Conservation (phyloP, 148 eudicot species). For the Agrostemma githago region DNA sequence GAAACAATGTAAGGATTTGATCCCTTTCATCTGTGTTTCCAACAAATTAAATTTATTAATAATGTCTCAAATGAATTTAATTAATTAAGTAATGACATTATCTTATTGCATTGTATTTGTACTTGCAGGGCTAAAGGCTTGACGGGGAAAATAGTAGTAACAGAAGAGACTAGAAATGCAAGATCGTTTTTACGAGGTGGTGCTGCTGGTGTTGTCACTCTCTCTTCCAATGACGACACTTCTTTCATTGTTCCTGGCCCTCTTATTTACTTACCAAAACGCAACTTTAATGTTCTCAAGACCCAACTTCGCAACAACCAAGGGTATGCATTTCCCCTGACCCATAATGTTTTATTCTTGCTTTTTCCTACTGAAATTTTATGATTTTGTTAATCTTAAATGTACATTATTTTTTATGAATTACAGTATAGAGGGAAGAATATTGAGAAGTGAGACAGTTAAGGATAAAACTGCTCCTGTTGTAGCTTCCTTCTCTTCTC, state of each 20-base stretch:
- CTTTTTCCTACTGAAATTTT: background rate
- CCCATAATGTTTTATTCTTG: background rate
- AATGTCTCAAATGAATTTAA: background rate
- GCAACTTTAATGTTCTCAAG: background rate
- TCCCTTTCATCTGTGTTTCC: no score
- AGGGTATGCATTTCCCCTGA: no score
- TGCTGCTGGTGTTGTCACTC: background rate
- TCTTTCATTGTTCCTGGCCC: conserved; percentile 8
- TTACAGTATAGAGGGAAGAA: background rate
- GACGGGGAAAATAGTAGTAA: background rate
- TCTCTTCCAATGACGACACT: no score
- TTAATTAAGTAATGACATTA: background rate
- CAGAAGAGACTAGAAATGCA: background rate
- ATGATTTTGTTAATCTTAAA: background rate
- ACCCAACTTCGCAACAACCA: background rate
- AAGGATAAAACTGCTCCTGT: background rate
- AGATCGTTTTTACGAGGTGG: background rate
- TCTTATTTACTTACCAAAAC: background rate
- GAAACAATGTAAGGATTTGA: background rate
- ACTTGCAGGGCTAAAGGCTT: background rate
- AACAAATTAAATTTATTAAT: no score
- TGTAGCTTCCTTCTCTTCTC: conserved; percentile 9
- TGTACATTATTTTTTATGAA: background rate
- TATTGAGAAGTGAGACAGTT: background rate
- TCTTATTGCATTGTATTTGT: background rate